Percentiles rank a stretch among this genome's conserved stretches.
These are phyloP conservation scores for Corylus avellana DNA, from an alignment of 306 rosid genomes.

Conservation along the genomic window DNA sequence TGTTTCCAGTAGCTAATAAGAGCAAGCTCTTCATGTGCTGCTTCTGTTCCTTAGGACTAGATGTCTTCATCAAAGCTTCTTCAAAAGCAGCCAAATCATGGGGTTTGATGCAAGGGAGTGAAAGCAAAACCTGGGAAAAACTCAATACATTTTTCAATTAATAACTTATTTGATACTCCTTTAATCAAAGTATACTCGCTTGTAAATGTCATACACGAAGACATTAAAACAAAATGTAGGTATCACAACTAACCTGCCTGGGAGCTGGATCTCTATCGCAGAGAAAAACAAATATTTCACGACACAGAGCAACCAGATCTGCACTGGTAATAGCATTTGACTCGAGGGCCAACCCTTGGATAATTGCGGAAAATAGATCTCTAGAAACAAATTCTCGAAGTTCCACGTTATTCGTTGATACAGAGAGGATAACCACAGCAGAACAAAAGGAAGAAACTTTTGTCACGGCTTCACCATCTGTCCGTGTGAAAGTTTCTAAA, in stretches of 20 bases:
- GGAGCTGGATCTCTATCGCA: conserved; percentile 87
- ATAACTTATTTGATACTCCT: conserved; percentile 8
- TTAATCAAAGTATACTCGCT: conserved; percentile 2
- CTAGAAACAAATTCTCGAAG: conserved; percentile 72
- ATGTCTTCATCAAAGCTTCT: conserved; percentile 84
- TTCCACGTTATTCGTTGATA: conserved; percentile 58
- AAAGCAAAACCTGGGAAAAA: conserved; percentile 60
- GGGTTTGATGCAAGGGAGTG: conserved; percentile 73
- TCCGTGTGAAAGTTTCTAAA: conserved; percentile 82
- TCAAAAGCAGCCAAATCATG: conserved; percentile 86
- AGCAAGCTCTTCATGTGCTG: conserved; percentile 89
- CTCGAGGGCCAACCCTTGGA: conserved; percentile 86
- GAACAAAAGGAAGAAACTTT: conserved; percentile 78
- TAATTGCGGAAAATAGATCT: conserved; percentile 83
- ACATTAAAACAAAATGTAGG: conserved; percentile 7
- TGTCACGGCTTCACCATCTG: conserved; percentile 80
- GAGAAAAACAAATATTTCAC: conserved; percentile 84
- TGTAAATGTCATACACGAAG: background rate
- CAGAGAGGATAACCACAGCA: conserved; percentile 58
- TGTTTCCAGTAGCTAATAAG: conserved; percentile 78
- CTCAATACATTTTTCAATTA: conserved; percentile 14
- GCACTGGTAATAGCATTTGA: conserved; percentile 90
- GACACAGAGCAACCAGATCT: conserved; percentile 83
- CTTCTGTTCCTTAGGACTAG: conserved; percentile 93
- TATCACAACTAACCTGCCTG: conserved; percentile 70